Evolutionary conservation across 1,284 basidiomycete species (phyloP).

Genomic region (Farysia itapuensis): DNA sequence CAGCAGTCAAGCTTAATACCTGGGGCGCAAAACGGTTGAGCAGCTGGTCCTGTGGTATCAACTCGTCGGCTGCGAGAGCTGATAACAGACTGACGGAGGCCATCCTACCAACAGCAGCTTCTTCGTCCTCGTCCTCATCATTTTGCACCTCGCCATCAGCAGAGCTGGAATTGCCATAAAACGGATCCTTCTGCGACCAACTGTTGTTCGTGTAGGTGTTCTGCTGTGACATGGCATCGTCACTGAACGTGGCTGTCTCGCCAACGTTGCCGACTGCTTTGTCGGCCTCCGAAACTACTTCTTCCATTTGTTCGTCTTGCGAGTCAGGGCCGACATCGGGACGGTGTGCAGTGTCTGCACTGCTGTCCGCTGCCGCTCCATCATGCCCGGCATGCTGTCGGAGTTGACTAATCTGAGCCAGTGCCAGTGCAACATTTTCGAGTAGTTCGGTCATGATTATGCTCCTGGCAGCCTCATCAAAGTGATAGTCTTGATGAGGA

Average conservation of each 20-base stretch:
- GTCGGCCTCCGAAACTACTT: slow-evolving; percentile 6
- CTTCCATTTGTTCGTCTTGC: slow-evolving; percentile 17
- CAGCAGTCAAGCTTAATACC: slow-evolving; percentile 75
- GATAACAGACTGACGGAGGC: slow-evolving; percentile 92
- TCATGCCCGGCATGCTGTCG: not conserved
- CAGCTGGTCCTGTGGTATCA: slow-evolving; percentile 65
- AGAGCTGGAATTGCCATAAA: slow-evolving; percentile 30
- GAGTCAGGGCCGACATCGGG: not conserved
- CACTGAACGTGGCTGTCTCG: not conserved
- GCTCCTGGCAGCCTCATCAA: slow-evolving; percentile 35
- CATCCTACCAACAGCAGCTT: slow-evolving; percentile 81
- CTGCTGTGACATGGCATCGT: slow-evolving; percentile 1
- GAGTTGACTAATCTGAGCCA: slow-evolving; percentile 36
- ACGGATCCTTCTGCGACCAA: slow-evolving; percentile 24
- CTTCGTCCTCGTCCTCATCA: slow-evolving; percentile 61
- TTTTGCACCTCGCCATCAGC: slow-evolving; percentile 19
- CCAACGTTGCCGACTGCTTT: slow-evolving; percentile 13
- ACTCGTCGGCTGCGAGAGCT: slow-evolving; percentile 66
- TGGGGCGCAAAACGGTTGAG: slow-evolving; percentile 76
- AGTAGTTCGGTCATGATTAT: slow-evolving; percentile 52
- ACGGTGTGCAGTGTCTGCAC: not conserved
- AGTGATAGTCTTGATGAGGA: slow-evolving; percentile 47
- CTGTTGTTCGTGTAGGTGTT: not conserved
- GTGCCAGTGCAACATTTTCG: slow-evolving; percentile 54
- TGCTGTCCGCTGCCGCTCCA: not conserved